Conservation (phyloP, 2,329 filamentous ascomycete genomes). For the Hymenoscyphus fraxineus region DNA sequence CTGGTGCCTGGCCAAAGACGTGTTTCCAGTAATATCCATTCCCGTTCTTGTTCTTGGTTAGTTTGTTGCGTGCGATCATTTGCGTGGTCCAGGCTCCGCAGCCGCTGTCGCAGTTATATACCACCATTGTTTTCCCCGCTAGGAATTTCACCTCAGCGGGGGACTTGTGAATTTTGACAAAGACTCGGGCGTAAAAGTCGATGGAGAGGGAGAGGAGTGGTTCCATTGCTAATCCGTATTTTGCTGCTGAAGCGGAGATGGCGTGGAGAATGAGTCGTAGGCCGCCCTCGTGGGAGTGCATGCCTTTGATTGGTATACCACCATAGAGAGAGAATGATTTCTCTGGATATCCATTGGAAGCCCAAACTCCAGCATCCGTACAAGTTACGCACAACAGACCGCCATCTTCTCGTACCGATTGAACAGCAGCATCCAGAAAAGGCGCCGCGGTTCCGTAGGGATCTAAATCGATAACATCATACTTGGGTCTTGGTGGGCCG, state of each 20-base stretch:
- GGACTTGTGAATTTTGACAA: conserved; percentile 75
- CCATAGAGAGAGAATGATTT: conserved; percentile 95
- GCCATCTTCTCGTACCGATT: conserved; percentile 77
- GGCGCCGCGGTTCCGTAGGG: conserved; percentile 91
- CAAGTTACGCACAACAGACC: conserved; percentile 93
- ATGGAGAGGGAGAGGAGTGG: conserved; percentile 90
- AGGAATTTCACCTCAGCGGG: conserved; percentile 86
- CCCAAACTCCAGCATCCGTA: conserved; percentile 93
- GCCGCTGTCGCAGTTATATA: conserved; percentile 85
- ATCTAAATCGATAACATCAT: conserved; percentile 94
- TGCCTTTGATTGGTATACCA: conserved; percentile 79
- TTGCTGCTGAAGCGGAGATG: conserved; percentile 74
- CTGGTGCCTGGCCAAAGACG: conserved; percentile 67
- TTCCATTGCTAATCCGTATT: conserved; percentile 84
- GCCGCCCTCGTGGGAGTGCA: conserved; percentile 83
- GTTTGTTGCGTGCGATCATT: conserved; percentile 66
- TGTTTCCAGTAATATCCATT: conserved; percentile 73
- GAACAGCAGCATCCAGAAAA: conserved; percentile 87
- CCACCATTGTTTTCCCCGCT: conserved; percentile 85
- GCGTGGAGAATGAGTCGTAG: conserved; percentile 81
- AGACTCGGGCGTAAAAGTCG: conserved; percentile 90
- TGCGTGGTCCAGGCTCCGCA: conserved; percentile 92
- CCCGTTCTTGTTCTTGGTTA: conserved; percentile 66
- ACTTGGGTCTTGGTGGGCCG: conserved; percentile 52
- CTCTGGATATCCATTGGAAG: conserved; percentile 88